Base-by-base conservation (phyloP, 208 protist genomes). In the Trypanosoma boissoni region DNA sequence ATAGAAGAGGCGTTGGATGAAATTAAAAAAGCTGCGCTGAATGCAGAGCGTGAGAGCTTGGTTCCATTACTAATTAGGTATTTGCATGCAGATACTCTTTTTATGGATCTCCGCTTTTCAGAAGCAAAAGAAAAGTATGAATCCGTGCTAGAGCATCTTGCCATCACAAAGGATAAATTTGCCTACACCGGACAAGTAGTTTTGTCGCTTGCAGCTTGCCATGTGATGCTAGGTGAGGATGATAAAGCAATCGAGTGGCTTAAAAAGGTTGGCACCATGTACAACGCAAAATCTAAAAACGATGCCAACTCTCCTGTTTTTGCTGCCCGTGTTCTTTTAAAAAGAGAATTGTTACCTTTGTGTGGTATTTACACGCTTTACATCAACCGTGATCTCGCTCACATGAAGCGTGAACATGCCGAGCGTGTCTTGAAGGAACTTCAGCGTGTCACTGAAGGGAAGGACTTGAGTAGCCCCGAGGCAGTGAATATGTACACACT, bases 231-330 rank as follows among this genome's bases (percentile, higher is more conserved):
- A 8, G 77, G 74, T 42, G 71, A 90, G 27, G 73, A 86, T 48
- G 69, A 53, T 20, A 77, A 90, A 50, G 89, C 78, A 8, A 36
- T 86, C 55, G 14, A 63, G 16, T 91, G 78, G 75, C 72, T 96
- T 27, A 80, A 87, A 61, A 88, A 86, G 67, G 89, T 96, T n/a
- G 65, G 74, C 28, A 66, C 58, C 28, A 89, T 91, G 78, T 92
- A 91, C 64, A 96, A 96, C 66, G 56, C 78, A 23, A 93, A 87
- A 68, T 96, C 89, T 1, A 96, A 96, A 66, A 92, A 84, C 55
- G 89, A 96, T 64, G 64, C 80, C n/a, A 90, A 93, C 66, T 91
- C 86, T 8, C 89, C 89, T 24, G 91, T 86, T 65, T 92, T 92
- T 58, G 78, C 89, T 6, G 54, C 72, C 39, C 82, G 86, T 53